Evolutionary conservation across 768 basidiomycete species (phyloP), one percentile per base, ranked within the genome.

Genomic region (Mrakia gelida): DNA sequence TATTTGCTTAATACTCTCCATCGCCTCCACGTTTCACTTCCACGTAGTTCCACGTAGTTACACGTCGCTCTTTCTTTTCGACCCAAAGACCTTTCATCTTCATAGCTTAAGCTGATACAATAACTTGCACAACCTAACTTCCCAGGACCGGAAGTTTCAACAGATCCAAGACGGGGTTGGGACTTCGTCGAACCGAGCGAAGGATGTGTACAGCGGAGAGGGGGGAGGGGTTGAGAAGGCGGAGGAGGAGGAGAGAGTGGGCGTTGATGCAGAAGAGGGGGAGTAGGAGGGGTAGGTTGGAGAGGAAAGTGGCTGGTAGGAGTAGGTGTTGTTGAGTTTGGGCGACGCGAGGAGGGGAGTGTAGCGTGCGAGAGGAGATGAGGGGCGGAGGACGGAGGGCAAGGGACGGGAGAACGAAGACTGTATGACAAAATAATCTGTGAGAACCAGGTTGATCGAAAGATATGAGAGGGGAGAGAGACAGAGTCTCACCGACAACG

Each of bases 371-470:
- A 68, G 38, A 38, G 65, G 32, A 11, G 65, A 43, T 5, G 38
- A 38, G 65, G 38, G 45, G 45, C 5, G 65, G 38, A 68, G 65
- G 23, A 68, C 65, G 32, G 65, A 68, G 65, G 65, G 65, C 38
- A 38, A 68, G 13, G 65, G 65, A 10, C 34, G 11, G 34, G 65
- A 34, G 16, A 16, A 18, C 3, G 65, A 23, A n/a, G 26, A 23
- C 54, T 56, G 26, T 4, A 56, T 56, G 54, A 56, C 11, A n/a
- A 21, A 26, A 56, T 15, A 0, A 56, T 23, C 2, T 15, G 54
- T 23, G 0, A 56, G 26, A n/a, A 56, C n/a, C 26, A 56, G 54
- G 23, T n/a, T 15, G 45, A 45, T 56, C 18, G 4, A 56, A 26
- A n/a, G 10, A 56, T 26, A 38, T 11, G 18, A 43, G 65, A 34